These are phyloP conservation scores for Lagerstroemia speciosa DNA, from an alignment of 345 rosid genomes.

Conservation along the genomic window DNA sequence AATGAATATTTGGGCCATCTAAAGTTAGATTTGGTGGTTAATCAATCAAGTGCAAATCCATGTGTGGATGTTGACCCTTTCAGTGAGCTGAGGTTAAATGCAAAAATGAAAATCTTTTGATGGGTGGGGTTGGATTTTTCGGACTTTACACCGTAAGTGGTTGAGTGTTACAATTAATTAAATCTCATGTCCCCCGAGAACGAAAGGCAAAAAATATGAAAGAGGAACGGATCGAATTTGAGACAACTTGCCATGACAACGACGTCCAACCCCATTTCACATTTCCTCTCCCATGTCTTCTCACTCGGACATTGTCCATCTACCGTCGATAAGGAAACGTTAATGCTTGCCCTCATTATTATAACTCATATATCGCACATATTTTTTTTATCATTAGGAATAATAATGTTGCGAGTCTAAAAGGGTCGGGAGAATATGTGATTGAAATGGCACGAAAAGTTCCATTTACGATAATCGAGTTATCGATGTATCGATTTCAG, in stretches of 20 bases:
- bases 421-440: no score
- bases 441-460: no score
- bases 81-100: background rate
- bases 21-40: background rate
- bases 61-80: background rate
- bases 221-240: background rate
- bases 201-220: background rate
- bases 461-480: no score
- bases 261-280: background rate
- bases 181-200: constrained; percentile 2
- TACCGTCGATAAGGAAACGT: background rate
- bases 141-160: background rate
- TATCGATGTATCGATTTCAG: no score
- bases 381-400: no score
- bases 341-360: background rate
- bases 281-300: background rate
- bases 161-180: background rate
- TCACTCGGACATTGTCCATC: background rate
- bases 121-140: background rate
- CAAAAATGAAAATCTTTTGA: background rate
- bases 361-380: background rate
- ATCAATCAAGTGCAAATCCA: background rate
- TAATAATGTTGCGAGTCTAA: no score
- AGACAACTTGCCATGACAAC: background rate
- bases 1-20: background rate